Conservation (phyloP, 2,329 filamentous ascomycete genomes). For the Nannizziopsis barbatae region DNA sequence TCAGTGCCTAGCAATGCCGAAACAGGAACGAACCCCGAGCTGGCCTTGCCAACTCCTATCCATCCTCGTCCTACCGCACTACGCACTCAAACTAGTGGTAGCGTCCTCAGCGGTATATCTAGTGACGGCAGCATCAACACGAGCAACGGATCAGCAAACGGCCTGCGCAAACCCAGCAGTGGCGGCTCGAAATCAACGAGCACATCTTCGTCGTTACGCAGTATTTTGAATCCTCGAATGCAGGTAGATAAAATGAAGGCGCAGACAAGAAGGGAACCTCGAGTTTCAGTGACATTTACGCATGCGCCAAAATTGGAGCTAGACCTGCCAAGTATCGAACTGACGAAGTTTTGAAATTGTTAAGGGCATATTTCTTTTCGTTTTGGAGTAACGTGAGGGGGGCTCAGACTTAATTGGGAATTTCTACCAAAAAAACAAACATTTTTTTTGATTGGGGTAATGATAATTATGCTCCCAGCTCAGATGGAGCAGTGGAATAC, state of each 20-base stretch:
- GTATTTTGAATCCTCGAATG: conserved; percentile 1
- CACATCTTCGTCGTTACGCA: conserved; percentile 6
- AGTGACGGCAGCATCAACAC: conserved; percentile 3
- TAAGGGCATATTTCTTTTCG: not conserved
- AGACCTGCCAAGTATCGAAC: not conserved
- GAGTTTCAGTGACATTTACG: conserved; percentile 7
- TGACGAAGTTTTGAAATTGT: not conserved
- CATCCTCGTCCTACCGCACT: conserved; percentile 8
- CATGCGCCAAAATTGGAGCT: conserved; percentile 5
- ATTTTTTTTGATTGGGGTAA: too few species aligned
- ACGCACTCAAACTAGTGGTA: conserved; percentile 1
- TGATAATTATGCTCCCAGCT: too few species aligned
- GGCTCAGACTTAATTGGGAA: too few species aligned
- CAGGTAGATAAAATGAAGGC: not conserved
- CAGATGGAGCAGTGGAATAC: too few species aligned
- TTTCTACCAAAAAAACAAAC: too few species aligned
- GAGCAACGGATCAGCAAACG: not conserved
- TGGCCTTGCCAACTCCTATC: conserved; percentile 4
- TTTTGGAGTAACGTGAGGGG: not conserved
- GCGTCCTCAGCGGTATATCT: conserved; percentile 6
- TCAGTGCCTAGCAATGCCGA: not conserved
- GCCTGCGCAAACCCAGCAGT: not conserved
- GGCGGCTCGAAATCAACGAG: conserved; percentile 2
- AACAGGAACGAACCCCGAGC: not conserved
- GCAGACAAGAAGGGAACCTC: conserved; percentile 1